These are phyloP conservation scores for Cucurbita pepo DNA, from an alignment of 306 rosid genomes.

Conservation along the genomic window DNA sequence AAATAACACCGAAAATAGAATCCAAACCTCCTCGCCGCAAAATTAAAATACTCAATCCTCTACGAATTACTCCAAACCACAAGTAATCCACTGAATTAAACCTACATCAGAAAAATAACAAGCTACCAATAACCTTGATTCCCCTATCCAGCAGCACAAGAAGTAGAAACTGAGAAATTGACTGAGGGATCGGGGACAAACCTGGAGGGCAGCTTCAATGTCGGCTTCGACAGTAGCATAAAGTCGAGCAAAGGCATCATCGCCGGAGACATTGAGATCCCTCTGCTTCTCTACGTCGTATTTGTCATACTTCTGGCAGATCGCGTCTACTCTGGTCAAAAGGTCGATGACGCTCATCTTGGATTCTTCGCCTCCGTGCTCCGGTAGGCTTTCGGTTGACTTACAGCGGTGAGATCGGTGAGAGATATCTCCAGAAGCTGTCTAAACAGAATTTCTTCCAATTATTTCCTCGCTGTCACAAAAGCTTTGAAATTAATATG, in stretches of 20 bases:
- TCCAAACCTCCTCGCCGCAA: not conserved
- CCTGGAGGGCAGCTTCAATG: conserved; percentile 65
- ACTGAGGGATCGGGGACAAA: conserved; percentile 1
- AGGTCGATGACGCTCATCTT: conserved; percentile 91
- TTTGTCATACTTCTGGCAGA: conserved; percentile 85
- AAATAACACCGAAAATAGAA: not conserved
- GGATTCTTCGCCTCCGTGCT: conserved; percentile 4
- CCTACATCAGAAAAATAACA: not conserved
- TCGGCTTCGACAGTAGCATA: conserved; percentile 60
- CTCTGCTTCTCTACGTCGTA: conserved; percentile 75
- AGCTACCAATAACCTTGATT: not conserved
- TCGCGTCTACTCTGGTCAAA: conserved; percentile 84
- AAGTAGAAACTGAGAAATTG: not conserved
- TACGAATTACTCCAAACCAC: not conserved
- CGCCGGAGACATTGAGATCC: conserved; percentile 74
- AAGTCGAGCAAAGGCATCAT: conserved; percentile 85
- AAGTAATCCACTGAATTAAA: not conserved
- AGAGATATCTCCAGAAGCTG: not conserved
- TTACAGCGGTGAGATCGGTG: not conserved
- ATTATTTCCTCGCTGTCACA: not conserved
- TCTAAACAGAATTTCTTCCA: not conserved
- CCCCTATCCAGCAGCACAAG: not conserved
- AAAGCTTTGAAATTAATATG: not conserved
- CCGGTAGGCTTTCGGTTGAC: not conserved
- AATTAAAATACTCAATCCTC: not conserved